phyloP scores from a whole-genome alignment of 2,329 filamentous ascomycete genomes.

The Hypoxylon rubiginosum region DNA sequence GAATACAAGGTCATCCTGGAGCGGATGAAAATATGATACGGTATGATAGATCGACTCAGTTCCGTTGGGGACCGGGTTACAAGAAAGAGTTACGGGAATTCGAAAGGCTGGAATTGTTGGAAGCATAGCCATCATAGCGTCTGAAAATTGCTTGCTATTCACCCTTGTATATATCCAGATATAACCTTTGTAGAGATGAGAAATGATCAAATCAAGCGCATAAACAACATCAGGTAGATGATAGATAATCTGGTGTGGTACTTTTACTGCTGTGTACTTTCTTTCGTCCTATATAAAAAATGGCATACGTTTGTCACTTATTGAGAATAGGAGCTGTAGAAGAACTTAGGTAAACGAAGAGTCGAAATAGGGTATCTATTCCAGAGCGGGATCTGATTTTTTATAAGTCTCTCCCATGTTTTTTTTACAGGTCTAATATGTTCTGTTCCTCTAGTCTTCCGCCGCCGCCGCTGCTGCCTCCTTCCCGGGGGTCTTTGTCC shows the following conservation, averaged over 20 bases:
- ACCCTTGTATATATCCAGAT: conserved; percentile 4
- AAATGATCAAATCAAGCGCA: not conserved
- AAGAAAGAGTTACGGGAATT: not conserved
- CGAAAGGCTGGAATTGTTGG: not conserved
- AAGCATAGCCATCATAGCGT: not conserved
- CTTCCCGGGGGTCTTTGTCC: conserved; percentile 48
- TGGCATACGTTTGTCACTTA: not conserved
- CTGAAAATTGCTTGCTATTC: conserved; percentile 2
- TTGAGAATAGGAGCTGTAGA: not conserved
- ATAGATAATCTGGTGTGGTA: not conserved
- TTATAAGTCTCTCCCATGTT: conserved; percentile 12
- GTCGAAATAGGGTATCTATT: conserved; percentile 42
- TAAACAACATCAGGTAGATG: not conserved
- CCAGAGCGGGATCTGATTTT: conserved; percentile 23
- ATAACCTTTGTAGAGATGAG: not conserved
- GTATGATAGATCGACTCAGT: not conserved
- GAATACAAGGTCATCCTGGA: conserved; percentile 87
- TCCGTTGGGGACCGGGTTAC: not conserved
- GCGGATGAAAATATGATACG: conserved; percentile 62
- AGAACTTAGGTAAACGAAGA: conserved; percentile 5
- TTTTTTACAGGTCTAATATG: conserved; percentile 20
- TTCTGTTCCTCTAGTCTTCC: conserved; percentile 43
- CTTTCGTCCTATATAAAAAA: not conserved
- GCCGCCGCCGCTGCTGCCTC: conserved; percentile 39
- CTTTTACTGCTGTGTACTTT: no score